Evolutionary conservation across 345 rosid genomes (phyloP), one percentile per base, ranked within the genome.

Genomic region (Microcos paniculata): DNA sequence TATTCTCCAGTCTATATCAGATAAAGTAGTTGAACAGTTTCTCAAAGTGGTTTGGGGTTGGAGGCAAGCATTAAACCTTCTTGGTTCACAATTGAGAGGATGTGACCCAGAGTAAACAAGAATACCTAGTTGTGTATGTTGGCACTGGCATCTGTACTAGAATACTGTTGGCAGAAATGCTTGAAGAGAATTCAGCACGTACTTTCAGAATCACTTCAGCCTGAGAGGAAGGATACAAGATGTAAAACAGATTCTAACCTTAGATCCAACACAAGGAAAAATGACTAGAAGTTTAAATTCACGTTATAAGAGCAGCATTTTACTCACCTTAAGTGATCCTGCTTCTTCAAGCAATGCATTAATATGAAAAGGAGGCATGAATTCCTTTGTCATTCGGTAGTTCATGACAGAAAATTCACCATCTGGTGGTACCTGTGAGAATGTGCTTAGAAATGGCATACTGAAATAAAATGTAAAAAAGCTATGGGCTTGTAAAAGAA

Each of bases 341-440:
- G 91, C 89, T 67, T 84, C 91, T 80, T 88, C 91, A 77, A 88
- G 83, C 86, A 85, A 84, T 12, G 91, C 83, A 30, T 81, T 88
- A 64, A 88, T 83, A 1, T 87, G 88, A 45, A 88, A 88, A 8
- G 87, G 91, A 73, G 91, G 91, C 75, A 81, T 88, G 71, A 88
- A 88, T 81, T 86, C 89, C 79, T 88, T 89, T 72, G 91, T 86
- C 86, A 86, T 84, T 46, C 89, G 88, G 55, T 88, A 88, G 79
- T 86, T 88, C 89, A 86, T 86, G 72, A 86, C 91, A 24, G 90
- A 85, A 70, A 88, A 88, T 76, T 88, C 89, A 23, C 91, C 91
- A 75, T 86, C 91, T 38, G 91, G 83, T 0, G 89, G 89, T 46
- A 88, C 83, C 89, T 86, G 83, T 70, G n/a, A 70, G 69, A 80